Evolutionary conservation across 805 yeast species (phyloP).

Genomic region (Cyberlindnera maclurae): DNA sequence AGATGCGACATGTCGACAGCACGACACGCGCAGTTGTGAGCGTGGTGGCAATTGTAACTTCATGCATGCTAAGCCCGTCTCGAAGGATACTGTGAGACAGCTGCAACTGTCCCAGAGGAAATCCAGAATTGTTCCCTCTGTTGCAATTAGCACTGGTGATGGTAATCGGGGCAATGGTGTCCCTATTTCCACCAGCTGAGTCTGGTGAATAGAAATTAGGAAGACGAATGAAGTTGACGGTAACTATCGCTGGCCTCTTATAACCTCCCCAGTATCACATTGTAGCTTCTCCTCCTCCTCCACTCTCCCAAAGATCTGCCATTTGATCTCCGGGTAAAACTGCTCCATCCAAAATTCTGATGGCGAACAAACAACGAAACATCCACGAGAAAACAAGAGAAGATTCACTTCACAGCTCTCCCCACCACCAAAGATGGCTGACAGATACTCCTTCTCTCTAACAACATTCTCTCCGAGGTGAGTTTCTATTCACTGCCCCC

Average conservation of each 20-base stretch:
- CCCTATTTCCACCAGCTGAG: too few species aligned
- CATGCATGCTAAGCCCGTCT: slow-evolving; percentile 67
- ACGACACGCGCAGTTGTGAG: slow-evolving; percentile 56
- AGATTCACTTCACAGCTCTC: background rate
- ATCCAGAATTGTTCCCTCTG: background rate
- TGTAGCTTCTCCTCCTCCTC: too few species aligned
- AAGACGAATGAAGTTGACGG: too few species aligned
- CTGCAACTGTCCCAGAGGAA: slow-evolving; percentile 37
- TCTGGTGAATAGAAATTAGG: too few species aligned
- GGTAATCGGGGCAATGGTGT: background rate
- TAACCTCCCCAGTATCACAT: too few species aligned
- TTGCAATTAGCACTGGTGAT: background rate
- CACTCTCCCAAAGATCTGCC: background rate
- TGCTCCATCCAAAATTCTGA: background rate
- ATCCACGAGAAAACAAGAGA: background rate
- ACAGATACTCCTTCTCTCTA: slow-evolving; percentile 93
- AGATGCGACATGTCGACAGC: slow-evolving; percentile 72
- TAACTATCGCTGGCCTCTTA: too few species aligned
- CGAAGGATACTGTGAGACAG: slow-evolving; percentile 32
- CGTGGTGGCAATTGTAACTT: slow-evolving; percentile 83
- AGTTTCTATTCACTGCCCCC: slow-evolving; percentile 2
- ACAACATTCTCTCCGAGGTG: slow-evolving; percentile 96
- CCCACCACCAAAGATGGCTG: slow-evolving; percentile 64
- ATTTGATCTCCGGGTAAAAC: slow-evolving; percentile 1
- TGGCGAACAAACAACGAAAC: background rate